A percentile compares a stretch with the other conserved stretches of the same genome.
These are phyloP conservation scores for Cymbopogon citratus DNA, from an alignment of 176 grass and related monocot genomes.

Conservation along the genomic window DNA sequence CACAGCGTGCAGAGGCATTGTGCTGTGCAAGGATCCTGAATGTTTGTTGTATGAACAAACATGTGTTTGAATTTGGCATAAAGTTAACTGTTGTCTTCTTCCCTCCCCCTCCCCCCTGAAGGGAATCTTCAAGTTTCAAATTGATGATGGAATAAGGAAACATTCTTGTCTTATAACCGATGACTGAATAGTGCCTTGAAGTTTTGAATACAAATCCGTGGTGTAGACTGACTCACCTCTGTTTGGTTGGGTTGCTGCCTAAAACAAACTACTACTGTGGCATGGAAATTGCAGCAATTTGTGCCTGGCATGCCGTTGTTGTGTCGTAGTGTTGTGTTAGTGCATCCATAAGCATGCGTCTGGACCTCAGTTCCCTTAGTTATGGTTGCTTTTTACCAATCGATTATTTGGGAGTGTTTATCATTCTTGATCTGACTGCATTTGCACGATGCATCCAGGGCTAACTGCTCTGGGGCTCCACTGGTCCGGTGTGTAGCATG, in stretches of 20 bases:
- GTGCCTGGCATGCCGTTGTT: background rate
- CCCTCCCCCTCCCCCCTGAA: background rate
- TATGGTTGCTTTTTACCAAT: background rate
- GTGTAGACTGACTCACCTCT: background rate
- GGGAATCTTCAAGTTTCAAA: slow-evolving; percentile 7
- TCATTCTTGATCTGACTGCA: background rate
- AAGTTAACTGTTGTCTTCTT: slow-evolving; percentile 24
- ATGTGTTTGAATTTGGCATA: slow-evolving; percentile 38
- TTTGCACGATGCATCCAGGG: background rate
- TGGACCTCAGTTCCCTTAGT: background rate
- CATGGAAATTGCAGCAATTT: background rate
- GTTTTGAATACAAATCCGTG: slow-evolving; percentile 34
- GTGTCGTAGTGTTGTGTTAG: background rate
- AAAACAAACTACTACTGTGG: background rate
- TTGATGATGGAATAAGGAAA: slow-evolving; percentile 46
- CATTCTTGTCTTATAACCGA: slow-evolving; percentile 8
- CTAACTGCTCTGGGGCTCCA: background rate
- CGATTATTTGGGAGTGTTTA: background rate
- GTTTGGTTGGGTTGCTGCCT: background rate
- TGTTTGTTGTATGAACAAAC: slow-evolving; percentile 35
- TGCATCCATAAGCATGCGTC: background rate
- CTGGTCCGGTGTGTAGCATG: background rate
- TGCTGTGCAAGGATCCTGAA: slow-evolving; percentile 10
- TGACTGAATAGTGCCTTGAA: slow-evolving; percentile 27
- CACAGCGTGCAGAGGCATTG: background rate